Base-by-base conservation (phyloP, 805 yeast genomes). In the Monosporozyma servazzii region DNA sequence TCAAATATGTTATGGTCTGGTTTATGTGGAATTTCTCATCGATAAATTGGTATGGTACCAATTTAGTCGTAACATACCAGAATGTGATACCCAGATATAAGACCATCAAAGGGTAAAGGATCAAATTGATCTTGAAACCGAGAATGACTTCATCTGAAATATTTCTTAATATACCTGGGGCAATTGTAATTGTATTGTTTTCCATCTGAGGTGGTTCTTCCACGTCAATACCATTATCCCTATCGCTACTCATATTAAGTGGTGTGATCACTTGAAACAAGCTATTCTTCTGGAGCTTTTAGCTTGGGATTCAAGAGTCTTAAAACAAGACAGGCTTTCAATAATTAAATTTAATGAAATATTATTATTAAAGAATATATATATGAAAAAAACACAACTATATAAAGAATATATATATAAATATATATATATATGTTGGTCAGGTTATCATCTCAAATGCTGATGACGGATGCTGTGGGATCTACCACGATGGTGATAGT, bases 11-110 rank as follows among this genome's bases (percentile, higher is more conserved):
- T 52, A 79, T 74, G 6, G 95, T 81, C 72, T 93, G 98, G 7
- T 81, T 80, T 21, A 87, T 74, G 64, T 93, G 99, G 68, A 91
- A 91, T 11, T 78, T 73, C 66, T 93, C 99, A 70, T 93, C 72
- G 10, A 73, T 73, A 55, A 71, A 72, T 18, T 58, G 60, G 21
- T 63, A 65, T 5, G 71, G 66, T 1, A 67, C 63, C 10, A 61
- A 61, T 27, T 52, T 56, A 1, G 62, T 62, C 3, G 70, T 62
- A 2, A 69, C 51, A 20, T 53, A 54, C 47, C 56, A 59, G 13
- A 71, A 69, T 17, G 69, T 56, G 5, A 56, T 23, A 3, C 55
- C 33, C 33, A 65, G 69, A 27, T 58, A 55, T 10, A 70, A 23
- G 2, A 63, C 20, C 20, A 68, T 48, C 0, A 64, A 8, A 1